Base-by-base conservation (phyloP, 345 rosid genomes). In the Aegle marmelos region DNA sequence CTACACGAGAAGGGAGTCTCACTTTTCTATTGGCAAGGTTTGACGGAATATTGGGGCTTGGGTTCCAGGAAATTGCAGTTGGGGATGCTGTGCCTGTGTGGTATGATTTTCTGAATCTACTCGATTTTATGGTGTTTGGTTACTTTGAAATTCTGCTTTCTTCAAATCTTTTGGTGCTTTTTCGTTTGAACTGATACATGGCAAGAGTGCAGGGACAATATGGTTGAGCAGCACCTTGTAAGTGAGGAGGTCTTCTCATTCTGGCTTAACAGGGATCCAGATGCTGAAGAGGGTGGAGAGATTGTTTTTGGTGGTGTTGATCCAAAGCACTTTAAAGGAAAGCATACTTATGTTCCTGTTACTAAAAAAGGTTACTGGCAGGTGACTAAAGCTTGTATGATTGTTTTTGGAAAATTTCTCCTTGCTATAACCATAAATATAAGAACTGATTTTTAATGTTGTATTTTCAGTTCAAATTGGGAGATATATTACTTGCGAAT, bases 291-390 rank as follows among this genome's bases (percentile, higher is more conserved):
- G 22, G 97, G 97, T 67, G 97, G 98, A 9, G 94, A 94, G 83
- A 84, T 94, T 82, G 97, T 94, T 66, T 91, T 94, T 76, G 98
- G 98, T 1, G 97, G 98, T 71, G 85, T 88, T 78, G 95, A 94
- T 70, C 63, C 78, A 25, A 83, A 82, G 4, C 97, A 91, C 73
- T 92, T 65, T 28, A 89, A 77, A 76, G 98, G 98, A 56, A 85
- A 89, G 77, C 98, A 93, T 76, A 87, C 90, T 4, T 91, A 86
- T 75, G 94, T 93, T 57, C 93, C 93, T 24, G 85, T 93, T 53
- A 89, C 91, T 27, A 57, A 25, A 61, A 90, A 88, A 75, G 98
- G 98, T 73, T 93, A 90, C 68, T 93, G 98, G 98, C 95, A 93
- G 93, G 93, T 94, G 62, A 83, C 39, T 62, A 31, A 57, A 45